phyloP scores from a whole-genome alignment of 768 basidiomycete genomes.

The Termitomyces titanicus region DNA sequence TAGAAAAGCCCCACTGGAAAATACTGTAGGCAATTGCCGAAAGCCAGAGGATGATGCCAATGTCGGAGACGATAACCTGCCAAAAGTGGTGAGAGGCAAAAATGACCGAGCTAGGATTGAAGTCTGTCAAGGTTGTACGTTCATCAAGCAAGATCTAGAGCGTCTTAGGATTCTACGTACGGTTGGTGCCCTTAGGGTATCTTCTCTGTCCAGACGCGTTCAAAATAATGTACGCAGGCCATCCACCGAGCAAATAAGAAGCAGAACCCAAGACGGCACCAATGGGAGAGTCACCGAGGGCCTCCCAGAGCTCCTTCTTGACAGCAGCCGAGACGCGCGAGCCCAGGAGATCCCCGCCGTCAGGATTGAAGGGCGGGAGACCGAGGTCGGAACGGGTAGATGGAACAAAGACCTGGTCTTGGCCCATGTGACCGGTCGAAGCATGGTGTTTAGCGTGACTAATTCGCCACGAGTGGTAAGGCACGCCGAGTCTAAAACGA shows the following conservation, averaged over 20 bases:
- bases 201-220: constrained; percentile 85
- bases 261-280: constrained; percentile 51
- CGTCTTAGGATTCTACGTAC: constrained; percentile 38
- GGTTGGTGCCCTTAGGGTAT: constrained; percentile 79
- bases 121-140: constrained; percentile 43
- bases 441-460: constrained; percentile 96
- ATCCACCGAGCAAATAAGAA: constrained; percentile 75
- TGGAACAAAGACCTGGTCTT: constrained; percentile 96
- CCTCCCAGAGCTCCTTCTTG: constrained; percentile 74
- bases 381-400: constrained; percentile 74
- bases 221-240: constrained; percentile 76
- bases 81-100: constrained; percentile 77
- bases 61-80: constrained; percentile 78
- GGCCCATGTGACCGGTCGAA: constrained; percentile 86
- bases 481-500: constrained; percentile 82
- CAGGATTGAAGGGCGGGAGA: constrained; percentile 61
- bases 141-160: not conserved
- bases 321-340: constrained; percentile 63
- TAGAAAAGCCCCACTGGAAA: constrained; percentile 59
- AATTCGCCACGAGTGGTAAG: constrained; percentile 96
- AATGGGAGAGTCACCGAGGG: constrained; percentile 88
- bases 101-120: constrained; percentile 73
- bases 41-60: constrained; percentile 78
- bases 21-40: constrained; percentile 52
- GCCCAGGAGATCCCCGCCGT: constrained; percentile 63